Percentiles rank a stretch among this genome's conserved stretches.
These are phyloP conservation scores for Blastocystis sp. DNA, from an alignment of 352 stramenopile species.

Conservation along the genomic window DNA sequence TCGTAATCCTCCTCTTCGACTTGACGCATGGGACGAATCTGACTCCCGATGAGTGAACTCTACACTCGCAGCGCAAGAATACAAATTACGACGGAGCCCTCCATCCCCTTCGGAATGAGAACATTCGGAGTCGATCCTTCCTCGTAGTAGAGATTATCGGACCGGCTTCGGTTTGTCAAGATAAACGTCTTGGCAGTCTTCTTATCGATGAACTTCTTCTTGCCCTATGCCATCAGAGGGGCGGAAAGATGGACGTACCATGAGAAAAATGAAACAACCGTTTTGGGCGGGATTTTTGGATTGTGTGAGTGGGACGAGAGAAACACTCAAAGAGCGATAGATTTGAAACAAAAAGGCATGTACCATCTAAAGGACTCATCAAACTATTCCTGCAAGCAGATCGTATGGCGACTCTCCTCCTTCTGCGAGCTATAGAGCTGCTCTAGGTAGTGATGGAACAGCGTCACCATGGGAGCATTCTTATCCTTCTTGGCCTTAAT, in stretches of 20 bases:
- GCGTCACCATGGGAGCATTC: neutral
- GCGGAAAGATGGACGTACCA: no score
- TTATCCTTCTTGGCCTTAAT: neutral
- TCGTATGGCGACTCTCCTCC: no score
- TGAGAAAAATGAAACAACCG: no score
- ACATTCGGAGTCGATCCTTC: constrained; percentile 57
- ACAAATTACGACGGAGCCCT: constrained; percentile 19
- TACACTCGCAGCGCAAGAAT: neutral
- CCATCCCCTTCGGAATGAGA: constrained; percentile 45
- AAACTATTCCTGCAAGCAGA: no score
- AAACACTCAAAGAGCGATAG: no score
- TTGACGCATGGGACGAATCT: neutral
- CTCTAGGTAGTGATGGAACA: no score
- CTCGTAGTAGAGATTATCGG: constrained; percentile 53
- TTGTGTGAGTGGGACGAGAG: no score
- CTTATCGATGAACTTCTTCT: constrained; percentile 61
- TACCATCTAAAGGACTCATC: no score
- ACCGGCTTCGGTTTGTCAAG: constrained; percentile 26
- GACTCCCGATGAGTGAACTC: constrained; percentile 16
- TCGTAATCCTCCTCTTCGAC: constrained; percentile 17
- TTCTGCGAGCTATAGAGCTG: no score
- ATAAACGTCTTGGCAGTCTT: constrained; percentile 42
- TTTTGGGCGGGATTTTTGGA: no score
- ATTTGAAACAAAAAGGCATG: no score
- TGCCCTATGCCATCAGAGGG: neutral